Evolutionary conservation across 371 early-diverging fungal species (phyloP).

Genomic region (Apophysomyces variabilis): DNA sequence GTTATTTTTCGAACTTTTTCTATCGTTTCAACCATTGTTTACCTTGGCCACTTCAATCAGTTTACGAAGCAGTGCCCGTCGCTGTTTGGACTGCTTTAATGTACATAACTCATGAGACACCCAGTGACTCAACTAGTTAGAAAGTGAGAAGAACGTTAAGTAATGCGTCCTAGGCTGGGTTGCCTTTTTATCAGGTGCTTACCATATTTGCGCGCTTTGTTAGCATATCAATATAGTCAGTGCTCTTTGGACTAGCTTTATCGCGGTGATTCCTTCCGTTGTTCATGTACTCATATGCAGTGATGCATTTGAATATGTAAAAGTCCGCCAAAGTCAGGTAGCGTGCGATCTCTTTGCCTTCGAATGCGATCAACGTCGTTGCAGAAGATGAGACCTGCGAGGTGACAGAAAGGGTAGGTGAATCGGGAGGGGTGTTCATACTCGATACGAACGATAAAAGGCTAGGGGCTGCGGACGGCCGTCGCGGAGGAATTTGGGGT

Average conservation of each 20-base stretch:
- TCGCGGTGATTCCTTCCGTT: neutral
- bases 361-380: constrained; percentile 13
- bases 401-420: constrained; percentile 14
- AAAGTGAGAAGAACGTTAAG: neutral
- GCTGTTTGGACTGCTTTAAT: constrained; percentile 29
- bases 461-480: constrained; percentile 15
- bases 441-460: constrained; percentile 16
- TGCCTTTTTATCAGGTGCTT: neutral
- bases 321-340: constrained; percentile 51
- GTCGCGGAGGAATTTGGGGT: constrained; percentile 9
- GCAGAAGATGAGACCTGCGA: neutral
- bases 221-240: constrained; percentile 17
- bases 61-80: constrained; percentile 32
- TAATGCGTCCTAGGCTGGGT: too few relatives aligned
- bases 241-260: neutral
- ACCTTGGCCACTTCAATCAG: constrained; percentile 53
- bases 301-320: constrained; percentile 38
- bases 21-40: constrained; percentile 1
- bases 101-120: constrained; percentile 43
- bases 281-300: constrained; percentile 31
- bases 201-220: constrained; percentile 33
- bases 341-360: constrained; percentile 44
- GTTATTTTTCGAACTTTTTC: neutral
- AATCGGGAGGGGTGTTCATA: constrained; percentile 19
- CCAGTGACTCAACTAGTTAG: constrained; percentile 76